Evolutionary conservation across 371 early-diverging fungal species (phyloP), one percentile per base, ranked within the genome.

Genomic region (Mortierella sp.): DNA sequence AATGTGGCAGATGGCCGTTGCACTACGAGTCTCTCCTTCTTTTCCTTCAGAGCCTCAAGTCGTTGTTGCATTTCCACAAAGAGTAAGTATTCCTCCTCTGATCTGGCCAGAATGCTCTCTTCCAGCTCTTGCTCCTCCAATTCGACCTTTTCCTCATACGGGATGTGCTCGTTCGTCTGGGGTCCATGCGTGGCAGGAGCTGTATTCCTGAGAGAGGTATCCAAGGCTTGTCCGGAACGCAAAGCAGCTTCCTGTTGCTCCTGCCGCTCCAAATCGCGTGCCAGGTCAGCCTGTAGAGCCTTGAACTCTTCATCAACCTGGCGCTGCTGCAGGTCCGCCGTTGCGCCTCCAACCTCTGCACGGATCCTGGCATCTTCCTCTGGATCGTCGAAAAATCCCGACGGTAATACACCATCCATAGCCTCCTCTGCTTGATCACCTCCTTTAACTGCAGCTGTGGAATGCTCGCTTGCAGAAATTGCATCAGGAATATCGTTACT

Each of bases 331-430:
- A 42, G 64, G 39, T 76, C 66, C 0, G 78, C 59, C 4, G 78
- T 76, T 4, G 70, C 78, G 11, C 78, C 78, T 37, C 78, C 78
- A 31, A 76, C 70, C 48, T 76, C 70, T 3, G 63, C 31, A 27
- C 78, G 64, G 12, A 70, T 30, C 9, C 66, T 54, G 11, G 78
- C 65, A 43, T 70, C 78, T 42, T 65, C 54, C 26, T 70, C 70
- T 26, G 78, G 78, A 31, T 76, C 61, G 34, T 76, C 78, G 58
- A 76, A 76, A 47, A 76, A 76, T 19, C 78, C 78, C 28, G 78
- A 65, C 15, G 78, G 78, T 50, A 76, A 32, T 24, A 70, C 78
- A 1, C 78, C 78, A 8, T 60, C 64, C 78, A 76, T 76, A 6
- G 42, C 17, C 31, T 59, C 59, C 6, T 50, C 56, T 12, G 57